Percentiles rank a stretch among this genome's conserved stretches.
phyloP scores from a whole-genome alignment of 805 yeast species.

The Teunomyces kruisii region DNA sequence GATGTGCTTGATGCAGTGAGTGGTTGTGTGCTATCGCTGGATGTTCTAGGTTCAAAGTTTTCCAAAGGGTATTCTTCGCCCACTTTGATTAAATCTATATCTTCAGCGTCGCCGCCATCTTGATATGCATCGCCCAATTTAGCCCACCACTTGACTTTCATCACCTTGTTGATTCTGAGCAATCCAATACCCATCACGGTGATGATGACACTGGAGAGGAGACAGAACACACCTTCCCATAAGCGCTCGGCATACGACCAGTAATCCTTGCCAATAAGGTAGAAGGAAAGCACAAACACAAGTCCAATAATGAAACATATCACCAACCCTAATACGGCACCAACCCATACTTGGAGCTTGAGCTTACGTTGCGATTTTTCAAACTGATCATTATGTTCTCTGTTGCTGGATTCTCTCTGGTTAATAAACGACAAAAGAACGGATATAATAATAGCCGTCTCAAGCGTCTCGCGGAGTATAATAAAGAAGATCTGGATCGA shows the following conservation, averaged over 20 bases:
- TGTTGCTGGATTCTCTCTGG: constrained; percentile 12
- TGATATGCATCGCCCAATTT: constrained; percentile 43
- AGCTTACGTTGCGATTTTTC: constrained; percentile 23
- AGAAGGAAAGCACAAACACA: constrained; percentile 66
- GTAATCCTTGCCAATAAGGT: constrained; percentile 74
- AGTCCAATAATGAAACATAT: constrained; percentile 75
- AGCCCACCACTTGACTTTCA: constrained; percentile 76
- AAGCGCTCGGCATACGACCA: constrained; percentile 87
- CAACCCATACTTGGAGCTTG: constrained; percentile 75
- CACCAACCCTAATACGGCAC: constrained; percentile 69
- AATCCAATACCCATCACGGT: constrained; percentile 86
- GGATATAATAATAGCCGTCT: constrained; percentile 30
- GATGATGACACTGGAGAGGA: constrained; percentile 74
- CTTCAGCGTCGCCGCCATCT: constrained; percentile 8
- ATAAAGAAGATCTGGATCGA: constrained; percentile 31
- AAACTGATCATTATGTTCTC: constrained; percentile 1
- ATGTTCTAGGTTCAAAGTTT: constrained; percentile 6
- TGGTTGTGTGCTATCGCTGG: constrained; percentile 12
- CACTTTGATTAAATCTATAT: background rate
- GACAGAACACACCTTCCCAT: constrained; percentile 84
- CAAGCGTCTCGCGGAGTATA: constrained; percentile 28
- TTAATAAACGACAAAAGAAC: constrained; percentile 29
- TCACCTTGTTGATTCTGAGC: constrained; percentile 68
- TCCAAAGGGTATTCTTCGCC: constrained; percentile 2
- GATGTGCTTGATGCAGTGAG: constrained; percentile 7